Evolutionary conservation across 2,329 filamentous ascomycete species (phyloP), one percentile per base, ranked within the genome.

Genomic region (Hysterium pulicare): DNA sequence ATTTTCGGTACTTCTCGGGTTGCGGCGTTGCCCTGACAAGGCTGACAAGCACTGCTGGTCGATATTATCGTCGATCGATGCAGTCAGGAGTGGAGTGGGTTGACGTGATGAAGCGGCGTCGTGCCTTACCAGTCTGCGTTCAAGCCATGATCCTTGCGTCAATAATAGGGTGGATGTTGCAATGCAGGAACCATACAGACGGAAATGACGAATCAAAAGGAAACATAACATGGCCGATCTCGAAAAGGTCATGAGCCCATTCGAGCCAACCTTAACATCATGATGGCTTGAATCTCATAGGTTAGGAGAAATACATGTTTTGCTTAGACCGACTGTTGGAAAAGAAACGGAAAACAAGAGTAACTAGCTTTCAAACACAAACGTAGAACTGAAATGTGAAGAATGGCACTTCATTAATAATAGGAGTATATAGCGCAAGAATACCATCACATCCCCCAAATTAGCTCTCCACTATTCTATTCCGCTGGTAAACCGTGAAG

Each of bases 161-260:
- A 42, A 21, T 33, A 37, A 9, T 43, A 40, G 21, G 22, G 40
- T 23, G 40, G 20, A 46, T 46, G 36, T 42, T 40, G 44, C 36
- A 37, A 46, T 46, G 35, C 5, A 32, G 19, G 31, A 24, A 3
- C 5, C 10, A 24, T 15, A 15, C 15, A 20, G 31, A 13, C 31
- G 20, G 28, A 38, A 39, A 38, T 36, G 22, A 44, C 22, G 30
- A 28, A 36, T 30, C 40, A 43, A 47, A 41, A 21, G 19, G 44
- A 50, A 49, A 53, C 44, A 48, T 44, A 51, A 48, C 41, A 33
- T 41, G 24, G 34, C 35, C 21, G 34, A 22, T 22, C 15, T 13
- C 10, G 20, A 16, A 21, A 19, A n/a, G 15, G 16, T 6, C 34
- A 22, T 20, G 21, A 22, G 20, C 15, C 10, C 9, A 37, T 20